Percentiles rank a stretch among this genome's conserved stretches.
Evolutionary conservation across 1,139 yeast genomes (phyloP).

Genomic region (Candida sojae): DNA sequence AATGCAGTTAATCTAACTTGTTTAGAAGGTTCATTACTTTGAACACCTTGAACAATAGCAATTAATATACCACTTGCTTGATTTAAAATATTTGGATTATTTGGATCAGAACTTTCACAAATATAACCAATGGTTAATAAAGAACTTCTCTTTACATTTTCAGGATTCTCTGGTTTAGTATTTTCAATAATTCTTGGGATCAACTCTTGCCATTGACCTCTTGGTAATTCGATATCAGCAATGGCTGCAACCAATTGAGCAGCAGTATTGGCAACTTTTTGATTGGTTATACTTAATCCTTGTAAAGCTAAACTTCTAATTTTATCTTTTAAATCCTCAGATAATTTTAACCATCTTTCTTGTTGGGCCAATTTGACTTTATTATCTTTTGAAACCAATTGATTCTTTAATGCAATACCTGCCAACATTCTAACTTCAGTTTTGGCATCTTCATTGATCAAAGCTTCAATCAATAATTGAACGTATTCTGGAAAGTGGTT

Average conservation of each 20-base stretch:
- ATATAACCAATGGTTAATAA: constrained; percentile 90
- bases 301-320: constrained; percentile 69
- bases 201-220: constrained; percentile 84
- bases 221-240: constrained; percentile 91
- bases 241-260: constrained; percentile 96
- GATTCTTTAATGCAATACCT: constrained; percentile 84
- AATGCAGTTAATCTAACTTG: constrained; percentile 86
- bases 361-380: constrained; percentile 53
- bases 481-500: constrained; percentile 76
- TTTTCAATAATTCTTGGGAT: constrained; percentile 82
- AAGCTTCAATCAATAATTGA: constrained; percentile 68
- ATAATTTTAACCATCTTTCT: constrained; percentile 64
- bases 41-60: constrained; percentile 97
- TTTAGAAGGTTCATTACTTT: constrained; percentile 70
- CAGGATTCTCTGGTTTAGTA: constrained; percentile 77
- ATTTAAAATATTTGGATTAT: constrained; percentile 72
- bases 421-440: constrained; percentile 92
- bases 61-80: constrained; percentile 92
- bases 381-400: constrained; percentile 75
- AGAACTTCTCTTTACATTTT: constrained; percentile 81
- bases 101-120: constrained; percentile 92
- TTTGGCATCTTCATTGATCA: constrained; percentile 65
- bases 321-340: constrained; percentile 52
- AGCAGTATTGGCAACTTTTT: constrained; percentile 82
- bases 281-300: constrained; percentile 66